Evolutionary conservation across 768 basidiomycete species (phyloP).

Genomic region (Hypholoma fasciculare): DNA sequence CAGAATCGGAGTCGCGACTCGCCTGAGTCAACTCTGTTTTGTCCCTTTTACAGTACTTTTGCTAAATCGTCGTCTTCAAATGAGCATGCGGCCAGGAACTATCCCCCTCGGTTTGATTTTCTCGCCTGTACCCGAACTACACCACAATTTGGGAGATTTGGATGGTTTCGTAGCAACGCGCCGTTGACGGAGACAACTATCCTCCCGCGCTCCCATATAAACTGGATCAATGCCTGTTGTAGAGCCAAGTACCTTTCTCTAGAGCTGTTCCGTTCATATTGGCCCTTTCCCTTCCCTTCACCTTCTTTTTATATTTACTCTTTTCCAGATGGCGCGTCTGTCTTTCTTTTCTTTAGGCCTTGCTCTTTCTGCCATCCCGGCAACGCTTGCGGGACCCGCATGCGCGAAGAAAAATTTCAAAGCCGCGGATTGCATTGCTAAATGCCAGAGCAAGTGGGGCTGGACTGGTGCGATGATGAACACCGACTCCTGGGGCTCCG

Average conservation of each 20-base stretch:
- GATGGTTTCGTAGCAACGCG: conserved; percentile 25
- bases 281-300: conserved; percentile 19
- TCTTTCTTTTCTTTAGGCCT: conserved; percentile 31
- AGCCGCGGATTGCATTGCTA: conserved; percentile 33
- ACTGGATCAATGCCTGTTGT: not conserved
- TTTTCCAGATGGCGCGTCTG: conserved; percentile 37
- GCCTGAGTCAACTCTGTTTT: not conserved
- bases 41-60: not conserved
- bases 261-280: conserved; percentile 6
- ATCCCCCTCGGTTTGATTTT: too few relatives aligned
- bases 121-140: not conserved
- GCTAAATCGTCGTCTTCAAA: too few relatives aligned
- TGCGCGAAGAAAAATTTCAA: conserved; percentile 39
- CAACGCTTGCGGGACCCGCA: conserved; percentile 45
- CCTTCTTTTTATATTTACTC: conserved; percentile 21
- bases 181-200: not conserved
- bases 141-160: conserved; percentile 1
- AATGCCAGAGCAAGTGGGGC: conserved; percentile 45
- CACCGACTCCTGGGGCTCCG: conserved; percentile 56
- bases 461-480: conserved; percentile 51
- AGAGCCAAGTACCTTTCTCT: not conserved
- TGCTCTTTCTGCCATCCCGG: conserved; percentile 34
- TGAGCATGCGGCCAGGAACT: too few relatives aligned
- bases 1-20: not conserved
- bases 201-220: not conserved